phyloP scores from a whole-genome alignment of 2,329 filamentous ascomycete genomes.

The Chrysoporthe puriensis region DNA sequence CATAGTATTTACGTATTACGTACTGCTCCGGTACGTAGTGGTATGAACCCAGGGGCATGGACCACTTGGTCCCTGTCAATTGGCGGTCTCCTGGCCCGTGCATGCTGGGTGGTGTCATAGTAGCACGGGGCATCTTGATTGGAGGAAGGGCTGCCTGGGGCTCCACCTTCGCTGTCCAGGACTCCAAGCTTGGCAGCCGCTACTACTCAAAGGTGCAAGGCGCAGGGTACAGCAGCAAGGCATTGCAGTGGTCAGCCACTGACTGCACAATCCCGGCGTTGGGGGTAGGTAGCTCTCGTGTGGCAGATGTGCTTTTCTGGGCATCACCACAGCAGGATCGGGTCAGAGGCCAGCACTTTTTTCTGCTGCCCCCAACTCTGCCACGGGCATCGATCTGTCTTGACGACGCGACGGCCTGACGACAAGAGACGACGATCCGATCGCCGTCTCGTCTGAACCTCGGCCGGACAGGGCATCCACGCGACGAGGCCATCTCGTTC shows the following conservation, averaged over 20 bases:
- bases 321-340: constrained; percentile 4
- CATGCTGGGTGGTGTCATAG: neutral
- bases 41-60: constrained; percentile 3
- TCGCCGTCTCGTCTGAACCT: neutral
- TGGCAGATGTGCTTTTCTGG: constrained; percentile 2
- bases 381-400: neutral
- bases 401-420: constrained; percentile 12
- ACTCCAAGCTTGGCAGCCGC: neutral
- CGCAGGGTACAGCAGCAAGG: neutral
- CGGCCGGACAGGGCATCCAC: neutral
- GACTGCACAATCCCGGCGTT: neutral
- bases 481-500: neutral
- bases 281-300: neutral
- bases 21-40: too few species aligned
- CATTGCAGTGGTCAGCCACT: neutral
- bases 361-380: neutral
- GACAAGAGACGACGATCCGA: neutral
- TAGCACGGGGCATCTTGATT: neutral
- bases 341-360: neutral
- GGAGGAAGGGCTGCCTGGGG: neutral
- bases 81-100: constrained; percentile 11
- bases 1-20: too few species aligned
- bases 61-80: constrained; percentile 16
- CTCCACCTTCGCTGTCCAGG: constrained; percentile 6
- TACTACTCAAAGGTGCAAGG: neutral